These are phyloP conservation scores for Theobroma cacao DNA, from an alignment of 345 rosid genomes.

Conservation along the genomic window DNA sequence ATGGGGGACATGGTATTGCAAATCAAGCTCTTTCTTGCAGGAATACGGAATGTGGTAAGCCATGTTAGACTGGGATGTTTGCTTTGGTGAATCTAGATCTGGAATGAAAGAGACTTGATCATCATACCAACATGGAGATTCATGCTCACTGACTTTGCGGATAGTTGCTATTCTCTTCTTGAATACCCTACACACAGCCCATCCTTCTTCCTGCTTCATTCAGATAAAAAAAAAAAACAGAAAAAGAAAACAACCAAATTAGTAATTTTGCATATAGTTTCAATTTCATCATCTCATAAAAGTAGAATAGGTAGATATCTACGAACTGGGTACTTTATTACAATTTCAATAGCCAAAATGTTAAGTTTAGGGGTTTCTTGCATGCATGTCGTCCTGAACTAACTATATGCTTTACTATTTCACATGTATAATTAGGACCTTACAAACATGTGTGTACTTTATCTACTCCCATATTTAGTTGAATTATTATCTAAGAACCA, in stretches of 20 bases:
- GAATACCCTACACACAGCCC: conserved; percentile 96
- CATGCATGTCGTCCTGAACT: not conserved
- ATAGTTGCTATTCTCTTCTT: conserved; percentile 68
- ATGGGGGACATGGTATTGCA: conserved; percentile 37
- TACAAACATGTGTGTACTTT: not conserved
- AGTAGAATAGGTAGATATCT: not conserved
- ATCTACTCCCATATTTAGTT: not conserved
- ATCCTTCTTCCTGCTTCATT: conserved; percentile 77
- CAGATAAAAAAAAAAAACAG: no score
- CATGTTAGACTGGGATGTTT: conserved; percentile 36
- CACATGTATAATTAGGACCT: not conserved
- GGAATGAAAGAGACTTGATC: conserved; percentile 58
- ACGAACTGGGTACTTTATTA: not conserved
- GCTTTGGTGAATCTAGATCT: conserved; percentile 53
- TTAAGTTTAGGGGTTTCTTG: no score
- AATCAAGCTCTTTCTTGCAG: conserved; percentile 62
- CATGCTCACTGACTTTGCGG: conserved; percentile 45
- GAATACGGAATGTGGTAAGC: conserved; percentile 40
- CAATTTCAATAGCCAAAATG: not conserved
- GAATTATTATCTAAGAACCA: no score
- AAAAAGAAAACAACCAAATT: not conserved
- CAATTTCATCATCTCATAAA: not conserved
- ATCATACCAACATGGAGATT: conserved; percentile 61
- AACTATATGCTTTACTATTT: no score
- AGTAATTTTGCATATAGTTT: not conserved